Base-by-base conservation (phyloP, 768 basidiomycete species). In the Arthromyces matolae region DNA sequence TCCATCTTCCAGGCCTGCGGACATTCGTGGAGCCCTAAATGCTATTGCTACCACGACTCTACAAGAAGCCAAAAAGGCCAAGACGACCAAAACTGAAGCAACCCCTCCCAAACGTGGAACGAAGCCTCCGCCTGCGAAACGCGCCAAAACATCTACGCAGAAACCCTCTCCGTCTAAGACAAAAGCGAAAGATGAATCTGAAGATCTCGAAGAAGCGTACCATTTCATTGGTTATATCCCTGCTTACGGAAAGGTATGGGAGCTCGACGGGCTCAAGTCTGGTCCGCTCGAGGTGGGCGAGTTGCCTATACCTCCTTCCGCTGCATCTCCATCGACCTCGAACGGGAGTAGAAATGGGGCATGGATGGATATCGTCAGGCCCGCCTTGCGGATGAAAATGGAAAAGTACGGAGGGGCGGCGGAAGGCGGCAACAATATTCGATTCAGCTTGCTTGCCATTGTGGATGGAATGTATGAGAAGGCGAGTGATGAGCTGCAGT, bases 171-270 rank as follows among this genome's bases (percentile, higher is more conserved):
- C 34, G n/a, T 25, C 41, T 47, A 54, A 53, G 38, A 39, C 29
- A 18, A 61, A 56, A 35, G 23, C 43, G 1, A 49, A 57, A 16
- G 52, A 55, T 9, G 59, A 62, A 5, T 46, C 50, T 3, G 56
- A 59, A 16, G 59, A 64, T 2, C 39, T 47, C 14, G 72, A 76
- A 32, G 81, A 81, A 41, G 67, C 67, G 1, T 84, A 77, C 62
- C 82, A 84, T 57, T 84, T 80, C 65, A 81, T 84, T 49, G 80
- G 79, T 8, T 84, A 82, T 55, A 78, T 83, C 27, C 81, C 80
- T 4, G 76, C 73, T 1, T 65, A 73, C 55, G 81, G 80, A 7
- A 80, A 81, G 53, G 81, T 83, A n/a, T 85, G 81, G 81, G 81
- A 85, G 60, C 72, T 85, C 42, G 80, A 84, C 57, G 82, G 83